Conservation (phyloP, 23 red algal species). For the Agarophyton chilense region DNA sequence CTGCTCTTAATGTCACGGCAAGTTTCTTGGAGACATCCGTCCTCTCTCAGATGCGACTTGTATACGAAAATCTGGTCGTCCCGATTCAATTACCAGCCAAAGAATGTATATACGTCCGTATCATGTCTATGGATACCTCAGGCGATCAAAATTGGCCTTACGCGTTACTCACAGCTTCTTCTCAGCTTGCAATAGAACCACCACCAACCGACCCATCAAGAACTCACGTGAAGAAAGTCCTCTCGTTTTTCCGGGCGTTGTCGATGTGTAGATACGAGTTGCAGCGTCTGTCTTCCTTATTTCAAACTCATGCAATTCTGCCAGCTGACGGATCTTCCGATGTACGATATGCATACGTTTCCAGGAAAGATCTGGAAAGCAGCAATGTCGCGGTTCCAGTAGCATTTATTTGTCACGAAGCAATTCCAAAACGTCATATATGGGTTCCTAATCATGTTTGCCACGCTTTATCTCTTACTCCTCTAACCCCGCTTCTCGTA, state of each 20-base stretch:
- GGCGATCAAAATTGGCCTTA: not conserved
- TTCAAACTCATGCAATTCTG: slow-evolving; percentile 40
- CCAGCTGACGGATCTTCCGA: not conserved
- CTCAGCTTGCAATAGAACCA: slow-evolving; percentile 34
- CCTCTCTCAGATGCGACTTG: slow-evolving; percentile 32
- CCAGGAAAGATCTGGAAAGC: not conserved
- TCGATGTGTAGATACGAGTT: not conserved
- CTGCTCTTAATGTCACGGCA: slow-evolving; percentile 26
- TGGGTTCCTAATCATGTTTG: slow-evolving; percentile 32
- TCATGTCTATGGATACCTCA: slow-evolving; percentile 14
- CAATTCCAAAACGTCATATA: slow-evolving; percentile 28
- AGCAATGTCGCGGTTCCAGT: slow-evolving; percentile 15
- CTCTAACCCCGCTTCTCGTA: slow-evolving; percentile 31
- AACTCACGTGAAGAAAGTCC: not conserved
- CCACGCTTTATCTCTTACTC: not conserved
- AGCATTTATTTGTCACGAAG: slow-evolving; percentile 12
- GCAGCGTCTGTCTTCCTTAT: not conserved
- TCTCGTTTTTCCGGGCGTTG: slow-evolving; percentile 30
- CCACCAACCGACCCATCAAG: not conserved
- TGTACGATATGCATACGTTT: slow-evolving; percentile 15
- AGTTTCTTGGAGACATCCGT: slow-evolving; percentile 18
- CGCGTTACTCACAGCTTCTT: slow-evolving; percentile 37
- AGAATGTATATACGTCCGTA: slow-evolving; percentile 22
- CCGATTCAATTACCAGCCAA: slow-evolving; percentile 40
- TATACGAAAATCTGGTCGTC: slow-evolving; percentile 22